Evolutionary conservation across 2,329 filamentous ascomycete genomes (phyloP).

Genomic region (Aspergillus intermedius): DNA sequence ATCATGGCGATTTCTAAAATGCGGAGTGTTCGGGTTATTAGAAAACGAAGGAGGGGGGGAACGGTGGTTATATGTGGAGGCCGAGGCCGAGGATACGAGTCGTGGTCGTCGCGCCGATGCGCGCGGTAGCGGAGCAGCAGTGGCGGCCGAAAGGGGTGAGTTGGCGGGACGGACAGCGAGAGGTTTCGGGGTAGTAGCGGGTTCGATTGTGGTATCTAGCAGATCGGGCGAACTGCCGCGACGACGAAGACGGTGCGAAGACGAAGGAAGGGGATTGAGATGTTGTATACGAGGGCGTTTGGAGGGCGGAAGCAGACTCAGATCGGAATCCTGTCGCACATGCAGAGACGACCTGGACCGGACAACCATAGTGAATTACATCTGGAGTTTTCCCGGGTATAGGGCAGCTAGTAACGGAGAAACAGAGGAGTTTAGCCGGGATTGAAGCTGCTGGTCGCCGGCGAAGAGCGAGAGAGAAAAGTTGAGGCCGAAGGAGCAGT

Average conservation of each 20-base stretch:
- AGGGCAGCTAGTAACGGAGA: too few relatives aligned
- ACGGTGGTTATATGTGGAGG: slow-evolving; percentile 2
- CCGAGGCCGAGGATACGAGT: not conserved
- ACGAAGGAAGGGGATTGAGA: not conserved
- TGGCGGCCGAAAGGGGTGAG: slow-evolving; percentile 4
- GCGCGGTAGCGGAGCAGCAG: slow-evolving; percentile 8
- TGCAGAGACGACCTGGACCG: slow-evolving; percentile 29
- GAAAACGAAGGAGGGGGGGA: slow-evolving; percentile 5
- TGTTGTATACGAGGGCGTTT: slow-evolving; percentile 22
- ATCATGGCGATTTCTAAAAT: slow-evolving; percentile 12
- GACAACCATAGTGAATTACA: slow-evolving; percentile 22
- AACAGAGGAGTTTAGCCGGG: not conserved
- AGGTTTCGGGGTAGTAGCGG: slow-evolving; percentile 1
- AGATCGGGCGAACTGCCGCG: slow-evolving; percentile 29
- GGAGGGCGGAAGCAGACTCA: slow-evolving; percentile 13
- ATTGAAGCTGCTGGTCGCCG: not conserved
- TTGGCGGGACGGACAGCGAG: slow-evolving; percentile 1
- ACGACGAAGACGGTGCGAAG: slow-evolving; percentile 11
- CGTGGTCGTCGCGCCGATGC: slow-evolving; percentile 12
- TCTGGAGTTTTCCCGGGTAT: not conserved
- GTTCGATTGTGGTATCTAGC: slow-evolving; percentile 22
- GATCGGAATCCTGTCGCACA: slow-evolving; percentile 23
- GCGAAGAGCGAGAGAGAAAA: not conserved
- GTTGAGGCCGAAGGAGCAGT: not conserved
- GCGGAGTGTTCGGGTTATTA: slow-evolving; percentile 9